Conservation (phyloP, 805 yeast species). For the Kuraishia ogatae region DNA sequence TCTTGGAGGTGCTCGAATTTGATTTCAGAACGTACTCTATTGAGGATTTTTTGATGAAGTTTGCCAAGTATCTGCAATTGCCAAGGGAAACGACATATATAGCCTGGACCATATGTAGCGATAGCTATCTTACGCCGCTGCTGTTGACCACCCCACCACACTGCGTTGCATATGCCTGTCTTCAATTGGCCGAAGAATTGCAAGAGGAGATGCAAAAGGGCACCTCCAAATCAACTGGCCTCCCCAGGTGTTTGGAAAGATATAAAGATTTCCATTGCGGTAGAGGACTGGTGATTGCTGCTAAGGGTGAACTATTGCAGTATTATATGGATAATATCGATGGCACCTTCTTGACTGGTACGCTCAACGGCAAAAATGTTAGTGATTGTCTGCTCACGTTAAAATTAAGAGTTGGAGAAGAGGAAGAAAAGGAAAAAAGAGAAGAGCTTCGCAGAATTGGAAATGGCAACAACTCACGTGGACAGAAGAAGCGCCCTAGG, state of each 20-base stretch:
- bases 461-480: neutral
- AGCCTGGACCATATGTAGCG: constrained; percentile 75
- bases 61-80: constrained; percentile 39
- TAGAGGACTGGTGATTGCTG: constrained; percentile 4
- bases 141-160: constrained; percentile 68
- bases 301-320: constrained; percentile 16
- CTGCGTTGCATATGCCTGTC: constrained; percentile 59
- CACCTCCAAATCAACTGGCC: neutral
- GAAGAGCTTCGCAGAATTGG: neutral
- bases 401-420: constrained; percentile 1
- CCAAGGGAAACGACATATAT: constrained; percentile 39
- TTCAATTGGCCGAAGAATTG: constrained; percentile 42
- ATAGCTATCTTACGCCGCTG: constrained; percentile 61
- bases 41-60: constrained; percentile 59
- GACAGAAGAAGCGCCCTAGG: neutral
- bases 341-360: constrained; percentile 12
- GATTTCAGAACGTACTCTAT: constrained; percentile 66
- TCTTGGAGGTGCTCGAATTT: constrained; percentile 70
- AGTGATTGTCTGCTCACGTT: constrained; percentile 1
- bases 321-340: constrained; percentile 21
- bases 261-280: constrained; percentile 1
- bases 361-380: neutral
- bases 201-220: constrained; percentile 14
- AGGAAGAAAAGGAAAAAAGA: neutral
- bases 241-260: neutral